Base-by-base conservation (phyloP, 2,329 filamentous ascomycete species). In the Alternaria burnsii region DNA sequence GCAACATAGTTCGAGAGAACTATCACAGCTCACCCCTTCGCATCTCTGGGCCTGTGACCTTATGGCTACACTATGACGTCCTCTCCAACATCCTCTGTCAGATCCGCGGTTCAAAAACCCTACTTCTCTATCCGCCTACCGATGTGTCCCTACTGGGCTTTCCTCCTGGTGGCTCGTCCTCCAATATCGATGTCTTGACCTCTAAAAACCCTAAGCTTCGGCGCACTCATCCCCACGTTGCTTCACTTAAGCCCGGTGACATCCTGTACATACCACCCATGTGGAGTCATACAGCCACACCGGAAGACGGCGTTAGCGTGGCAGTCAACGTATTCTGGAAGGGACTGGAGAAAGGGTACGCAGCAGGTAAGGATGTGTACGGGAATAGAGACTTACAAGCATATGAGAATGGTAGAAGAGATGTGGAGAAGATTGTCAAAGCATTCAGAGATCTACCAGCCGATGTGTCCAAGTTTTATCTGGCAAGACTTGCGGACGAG, bases 1-100 rank as follows among this genome's bases (percentile, higher is more conserved):
- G 67, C 24, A 47, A 60, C 6, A 16, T 54, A 14, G 87, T 92
- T 4, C 59, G 58, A 5, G 80, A 88, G n/a, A 87, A 88, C 62
- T 78, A 86, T 4, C 93, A 96, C 74, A 94, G 90, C 75, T 94
- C 91, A 3, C 89, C 93, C 0, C 79, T 97, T 24, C 86, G 93
- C 20, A 88, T 97, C 61, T 94, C 91, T 4, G 92, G 92, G 1
- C 87, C 87, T 2, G 91, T 94, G 11, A 90, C 89, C 41, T 91
- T 97, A 87, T 97, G 94, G 93, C 83, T 97, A 32, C 92, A 96
- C 78, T 96, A 95, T 80, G 92, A 96, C 79, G 92, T 95, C 16
- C 93, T 96, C 85, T 91, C 92, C 51, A 97, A 97, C 71, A 83
- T 97, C 4, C 89, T 95, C 61, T 93, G 89, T 71, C 93, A 97